A percentile compares a stretch with the other conserved stretches of the same genome.
phyloP scores from a whole-genome alignment of 2,329 filamentous ascomycete genomes.

The Colletotrichum sp. region DNA sequence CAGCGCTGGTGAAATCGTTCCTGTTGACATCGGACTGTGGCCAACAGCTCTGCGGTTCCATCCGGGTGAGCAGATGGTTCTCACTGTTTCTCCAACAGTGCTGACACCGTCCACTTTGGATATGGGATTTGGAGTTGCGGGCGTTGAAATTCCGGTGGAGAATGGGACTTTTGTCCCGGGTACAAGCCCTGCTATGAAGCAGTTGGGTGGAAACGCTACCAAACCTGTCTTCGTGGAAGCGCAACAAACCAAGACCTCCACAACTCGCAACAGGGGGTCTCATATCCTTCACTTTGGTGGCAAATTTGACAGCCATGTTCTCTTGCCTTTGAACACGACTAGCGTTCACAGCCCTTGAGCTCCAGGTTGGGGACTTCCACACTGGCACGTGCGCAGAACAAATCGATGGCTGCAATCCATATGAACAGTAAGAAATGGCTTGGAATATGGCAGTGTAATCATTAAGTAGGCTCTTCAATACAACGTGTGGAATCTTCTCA shows the following conservation, averaged over 20 bases:
- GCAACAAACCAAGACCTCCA: background rate
- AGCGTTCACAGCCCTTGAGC: background rate
- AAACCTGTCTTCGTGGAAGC: background rate
- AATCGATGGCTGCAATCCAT: background rate
- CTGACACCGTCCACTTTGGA: background rate
- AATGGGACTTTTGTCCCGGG: background rate
- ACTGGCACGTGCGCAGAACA: background rate
- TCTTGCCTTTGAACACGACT: background rate
- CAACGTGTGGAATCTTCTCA: background rate
- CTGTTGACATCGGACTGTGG: background rate
- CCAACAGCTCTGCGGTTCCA: background rate
- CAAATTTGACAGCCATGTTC: background rate
- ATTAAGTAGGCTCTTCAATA: background rate
- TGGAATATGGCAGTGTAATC: background rate
- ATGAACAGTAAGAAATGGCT: background rate
- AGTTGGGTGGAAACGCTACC: background rate
- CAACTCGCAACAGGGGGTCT: background rate
- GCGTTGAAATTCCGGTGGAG: background rate
- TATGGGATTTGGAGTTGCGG: background rate
- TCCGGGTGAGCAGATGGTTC: background rate
- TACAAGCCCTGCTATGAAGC: background rate
- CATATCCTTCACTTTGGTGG: background rate
- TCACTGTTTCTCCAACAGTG: background rate
- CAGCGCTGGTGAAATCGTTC: background rate
- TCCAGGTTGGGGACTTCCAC: background rate